Conservation (phyloP, 2,329 filamentous ascomycete species). For the Penicillium sp. region DNA sequence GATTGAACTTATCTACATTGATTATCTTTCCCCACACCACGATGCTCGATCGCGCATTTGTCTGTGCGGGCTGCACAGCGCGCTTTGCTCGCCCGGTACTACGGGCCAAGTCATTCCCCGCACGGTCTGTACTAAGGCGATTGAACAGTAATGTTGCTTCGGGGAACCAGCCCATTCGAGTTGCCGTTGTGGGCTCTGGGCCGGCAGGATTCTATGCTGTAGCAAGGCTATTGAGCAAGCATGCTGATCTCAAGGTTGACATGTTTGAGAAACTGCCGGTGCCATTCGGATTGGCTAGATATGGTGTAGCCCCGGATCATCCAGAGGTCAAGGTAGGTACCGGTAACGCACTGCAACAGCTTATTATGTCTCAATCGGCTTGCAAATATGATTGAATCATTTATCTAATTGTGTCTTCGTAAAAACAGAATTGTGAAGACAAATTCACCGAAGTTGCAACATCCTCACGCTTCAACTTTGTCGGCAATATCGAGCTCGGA, state of each 20-base stretch:
- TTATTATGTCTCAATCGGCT: neutral
- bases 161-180: constrained; percentile 61
- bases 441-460: constrained; percentile 87
- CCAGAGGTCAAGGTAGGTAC: constrained; percentile 85
- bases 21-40: constrained; percentile 5
- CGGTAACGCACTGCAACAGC: neutral
- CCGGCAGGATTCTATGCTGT: constrained; percentile 96
- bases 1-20: constrained; percentile 4
- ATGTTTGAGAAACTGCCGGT: constrained; percentile 97
- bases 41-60: constrained; percentile 30
- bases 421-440: constrained; percentile 80
- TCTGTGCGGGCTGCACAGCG: constrained; percentile 32
- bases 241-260: constrained; percentile 73
- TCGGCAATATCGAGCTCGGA: constrained; percentile 85
- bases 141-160: constrained; percentile 32
- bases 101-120: neutral
- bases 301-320: constrained; percentile 96
- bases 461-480: constrained; percentile 80
- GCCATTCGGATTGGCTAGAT: constrained; percentile 87
- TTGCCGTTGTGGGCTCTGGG: constrained; percentile 89
- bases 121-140: constrained; percentile 20
- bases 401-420: neutral
- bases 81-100: constrained; percentile 12
- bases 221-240: constrained; percentile 75
- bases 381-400: neutral